Percentiles rank a stretch among this genome's conserved stretches.
phyloP scores from a whole-genome alignment of 2,329 filamentous ascomycete genomes.

The Neopestalotiopsis sp. region DNA sequence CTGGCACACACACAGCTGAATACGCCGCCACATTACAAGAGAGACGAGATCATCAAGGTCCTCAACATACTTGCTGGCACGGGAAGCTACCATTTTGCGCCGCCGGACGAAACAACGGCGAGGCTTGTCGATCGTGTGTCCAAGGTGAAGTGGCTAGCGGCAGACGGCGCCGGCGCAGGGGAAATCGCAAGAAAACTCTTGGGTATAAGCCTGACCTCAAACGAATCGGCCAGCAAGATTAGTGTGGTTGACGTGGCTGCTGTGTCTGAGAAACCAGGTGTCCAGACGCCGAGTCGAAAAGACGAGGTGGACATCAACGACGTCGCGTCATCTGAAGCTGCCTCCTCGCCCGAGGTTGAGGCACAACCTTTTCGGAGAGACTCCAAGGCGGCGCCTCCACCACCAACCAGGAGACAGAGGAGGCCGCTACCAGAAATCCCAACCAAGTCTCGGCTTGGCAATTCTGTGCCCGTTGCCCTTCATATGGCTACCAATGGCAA shows the following conservation, averaged over 20 bases:
- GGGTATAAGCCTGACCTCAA: constrained; percentile 72
- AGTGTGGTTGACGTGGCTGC: constrained; percentile 80
- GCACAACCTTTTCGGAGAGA: constrained; percentile 17
- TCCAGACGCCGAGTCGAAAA: constrained; percentile 77
- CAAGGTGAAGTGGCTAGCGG: constrained; percentile 71
- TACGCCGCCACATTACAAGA: constrained; percentile 88
- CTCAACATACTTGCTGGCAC: constrained; percentile 73
- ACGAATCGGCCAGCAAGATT: constrained; percentile 71
- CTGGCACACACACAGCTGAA: constrained; percentile 90
- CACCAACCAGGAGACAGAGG: constrained; percentile 39
- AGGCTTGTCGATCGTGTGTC: constrained; percentile 78
- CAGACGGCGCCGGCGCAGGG: constrained; percentile 39
- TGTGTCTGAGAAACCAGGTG: constrained; percentile 80
- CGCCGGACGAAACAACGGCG: constrained; percentile 79
- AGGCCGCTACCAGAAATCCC: constrained; percentile 60
- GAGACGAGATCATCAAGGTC: constrained; percentile 79
- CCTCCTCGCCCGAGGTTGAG: constrained; percentile 14
- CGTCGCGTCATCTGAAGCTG: background rate
- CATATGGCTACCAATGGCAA: constrained; percentile 31
- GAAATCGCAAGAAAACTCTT: constrained; percentile 63
- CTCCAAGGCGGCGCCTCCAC: constrained; percentile 22
- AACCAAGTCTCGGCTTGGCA: constrained; percentile 58
- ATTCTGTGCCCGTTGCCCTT: constrained; percentile 38
- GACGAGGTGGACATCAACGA: constrained; percentile 30
- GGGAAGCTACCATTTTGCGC: constrained; percentile 76